Percentiles rank a stretch among this genome's conserved stretches.
These are phyloP conservation scores for Albugo candida DNA, from an alignment of 352 stramenopile species.

Conservation along the genomic window DNA sequence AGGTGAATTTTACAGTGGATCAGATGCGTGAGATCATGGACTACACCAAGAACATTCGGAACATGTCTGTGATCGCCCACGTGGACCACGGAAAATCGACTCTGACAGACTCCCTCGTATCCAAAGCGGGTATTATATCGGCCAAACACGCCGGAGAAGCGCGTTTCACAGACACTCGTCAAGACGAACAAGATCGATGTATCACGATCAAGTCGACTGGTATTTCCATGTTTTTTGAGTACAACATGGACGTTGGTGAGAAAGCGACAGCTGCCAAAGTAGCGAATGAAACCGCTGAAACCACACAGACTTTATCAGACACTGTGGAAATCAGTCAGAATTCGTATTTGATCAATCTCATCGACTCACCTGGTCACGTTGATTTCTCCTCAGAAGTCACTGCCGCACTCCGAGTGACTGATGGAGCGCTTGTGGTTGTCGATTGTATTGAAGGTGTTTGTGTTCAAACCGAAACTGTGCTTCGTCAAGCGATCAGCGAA, in stretches of 20 bases:
- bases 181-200: slow-evolving; percentile 98
- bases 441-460: slow-evolving; percentile 99
- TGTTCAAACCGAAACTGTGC: slow-evolving; percentile 98
- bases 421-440: slow-evolving; percentile 98
- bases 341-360: slow-evolving; percentile 99
- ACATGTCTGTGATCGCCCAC: slow-evolving; percentile 99
- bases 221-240: slow-evolving; percentile 99
- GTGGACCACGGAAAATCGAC: slow-evolving; percentile 99
- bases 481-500: slow-evolving; percentile 96
- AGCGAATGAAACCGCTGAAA: slow-evolving; percentile 28
- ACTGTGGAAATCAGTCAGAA: slow-evolving; percentile 91
- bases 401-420: slow-evolving; percentile 96
- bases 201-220: slow-evolving; percentile 99
- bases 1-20: slow-evolving; percentile 99
- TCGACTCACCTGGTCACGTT: slow-evolving; percentile 99
- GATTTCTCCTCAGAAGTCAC: slow-evolving; percentile 99
- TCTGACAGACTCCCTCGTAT: slow-evolving; percentile 96
- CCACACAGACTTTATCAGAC: slow-evolving; percentile 13
- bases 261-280: slow-evolving; percentile 42
- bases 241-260: slow-evolving; percentile 92
- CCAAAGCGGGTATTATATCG: slow-evolving; percentile 98
- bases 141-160: slow-evolving; percentile 95
- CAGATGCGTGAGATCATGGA: slow-evolving; percentile 98
- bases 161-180: slow-evolving; percentile 98
- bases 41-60: slow-evolving; percentile 99